These are phyloP conservation scores for Talaromyces pinophilus DNA, from an alignment of 2,329 filamentous ascomycete genomes.

Conservation along the genomic window DNA sequence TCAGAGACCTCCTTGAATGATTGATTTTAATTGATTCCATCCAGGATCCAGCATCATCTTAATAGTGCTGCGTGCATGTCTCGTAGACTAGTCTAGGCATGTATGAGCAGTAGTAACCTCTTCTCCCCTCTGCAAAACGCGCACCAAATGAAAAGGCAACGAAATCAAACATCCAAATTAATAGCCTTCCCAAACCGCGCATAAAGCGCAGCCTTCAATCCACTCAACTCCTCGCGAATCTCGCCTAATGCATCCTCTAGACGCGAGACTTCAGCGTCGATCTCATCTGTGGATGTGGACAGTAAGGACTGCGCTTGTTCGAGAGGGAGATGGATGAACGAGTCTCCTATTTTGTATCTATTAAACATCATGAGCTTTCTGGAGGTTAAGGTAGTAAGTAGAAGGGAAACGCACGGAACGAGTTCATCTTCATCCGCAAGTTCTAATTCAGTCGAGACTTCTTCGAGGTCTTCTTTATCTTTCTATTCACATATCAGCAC, in stretches of 20 bases:
- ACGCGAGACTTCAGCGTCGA: constrained; percentile 73
- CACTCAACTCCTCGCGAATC: constrained; percentile 81
- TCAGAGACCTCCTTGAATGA: neutral
- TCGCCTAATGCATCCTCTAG: constrained; percentile 75
- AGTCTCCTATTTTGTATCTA: constrained; percentile 96
- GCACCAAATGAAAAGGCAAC: neutral
- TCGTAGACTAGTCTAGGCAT: neutral
- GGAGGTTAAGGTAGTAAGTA: neutral
- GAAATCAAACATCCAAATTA: constrained; percentile 78
- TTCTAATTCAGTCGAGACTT: constrained; percentile 87
- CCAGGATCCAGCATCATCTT: neutral
- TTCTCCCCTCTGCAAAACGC: neutral
- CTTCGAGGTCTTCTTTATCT: constrained; percentile 96
- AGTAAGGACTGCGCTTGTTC: constrained; percentile 86
- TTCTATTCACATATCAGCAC: constrained; percentile 61
- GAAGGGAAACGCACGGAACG: constrained; percentile 67
- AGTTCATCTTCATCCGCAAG: constrained; percentile 92
- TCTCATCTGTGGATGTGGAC: constrained; percentile 65
- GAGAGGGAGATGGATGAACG: constrained; percentile 84
- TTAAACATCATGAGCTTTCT: constrained; percentile 18
- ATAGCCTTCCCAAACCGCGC: constrained; percentile 95
- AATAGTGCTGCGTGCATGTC: neutral
- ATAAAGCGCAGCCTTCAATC: constrained; percentile 89
- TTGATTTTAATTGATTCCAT: neutral
- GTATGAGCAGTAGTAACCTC: neutral